Evolutionary conservation across 768 basidiomycete genomes (phyloP).

Genomic region (Lactifluus piperatus): DNA sequence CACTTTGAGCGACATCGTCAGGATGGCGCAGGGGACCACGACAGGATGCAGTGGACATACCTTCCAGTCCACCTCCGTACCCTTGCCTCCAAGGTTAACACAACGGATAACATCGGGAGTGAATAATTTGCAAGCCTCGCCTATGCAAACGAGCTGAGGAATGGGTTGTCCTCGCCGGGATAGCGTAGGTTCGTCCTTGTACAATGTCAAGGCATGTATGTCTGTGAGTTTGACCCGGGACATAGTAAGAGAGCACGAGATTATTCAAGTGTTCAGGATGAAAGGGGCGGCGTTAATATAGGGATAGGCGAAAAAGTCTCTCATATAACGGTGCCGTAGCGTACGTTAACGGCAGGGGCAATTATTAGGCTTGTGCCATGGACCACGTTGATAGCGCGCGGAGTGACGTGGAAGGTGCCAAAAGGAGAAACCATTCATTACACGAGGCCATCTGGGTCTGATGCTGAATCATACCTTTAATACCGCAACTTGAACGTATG

Average conservation of each 20-base stretch:
- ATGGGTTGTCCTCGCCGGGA: constrained; percentile 60
- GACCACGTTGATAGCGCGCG: constrained; percentile 10
- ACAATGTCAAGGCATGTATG: constrained; percentile 73
- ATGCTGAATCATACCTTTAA: too few species aligned
- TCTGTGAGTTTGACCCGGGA: constrained; percentile 63
- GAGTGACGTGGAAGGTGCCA: constrained; percentile 3
- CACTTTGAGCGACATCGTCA: constrained; percentile 41
- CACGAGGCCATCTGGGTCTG: not conserved
- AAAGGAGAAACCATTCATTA: not conserved
- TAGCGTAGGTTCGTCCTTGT: constrained; percentile 55
- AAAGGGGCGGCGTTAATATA: not conserved
- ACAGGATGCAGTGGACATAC: constrained; percentile 31
- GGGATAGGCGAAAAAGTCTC: not conserved
- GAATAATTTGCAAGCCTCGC: constrained; percentile 67
- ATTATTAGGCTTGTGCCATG: not conserved
- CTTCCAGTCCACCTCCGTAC: constrained; percentile 87
- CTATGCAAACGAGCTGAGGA: constrained; percentile 72
- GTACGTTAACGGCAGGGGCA: not conserved
- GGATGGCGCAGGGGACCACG: not conserved
- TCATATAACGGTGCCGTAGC: not conserved
- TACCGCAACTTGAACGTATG: not conserved
- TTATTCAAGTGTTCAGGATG: not conserved
- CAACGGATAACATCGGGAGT: constrained; percentile 84
- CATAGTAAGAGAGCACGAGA: constrained; percentile 31
- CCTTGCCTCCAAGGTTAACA: constrained; percentile 66